phyloP scores from a whole-genome alignment of 2,329 filamentous ascomycete genomes.

The Cladosporium sp. region DNA sequence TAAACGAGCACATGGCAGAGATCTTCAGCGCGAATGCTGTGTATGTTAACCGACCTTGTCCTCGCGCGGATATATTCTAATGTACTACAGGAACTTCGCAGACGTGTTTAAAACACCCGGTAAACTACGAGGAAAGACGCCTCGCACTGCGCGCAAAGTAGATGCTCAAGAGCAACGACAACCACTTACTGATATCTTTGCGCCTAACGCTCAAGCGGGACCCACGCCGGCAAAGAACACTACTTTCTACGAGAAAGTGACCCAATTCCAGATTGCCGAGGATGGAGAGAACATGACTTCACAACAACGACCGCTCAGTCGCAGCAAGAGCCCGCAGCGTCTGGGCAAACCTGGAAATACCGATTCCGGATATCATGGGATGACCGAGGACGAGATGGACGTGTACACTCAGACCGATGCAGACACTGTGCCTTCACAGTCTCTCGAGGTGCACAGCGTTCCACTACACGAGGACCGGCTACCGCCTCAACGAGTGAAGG shows the following conservation, averaged over 20 bases:
- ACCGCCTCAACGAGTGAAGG: constrained; percentile 28
- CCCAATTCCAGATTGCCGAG: constrained; percentile 58
- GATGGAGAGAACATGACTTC: constrained; percentile 41
- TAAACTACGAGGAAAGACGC: constrained; percentile 77
- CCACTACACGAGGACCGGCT: constrained; percentile 23
- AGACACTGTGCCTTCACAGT: constrained; percentile 8
- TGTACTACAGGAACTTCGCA: constrained; percentile 68
- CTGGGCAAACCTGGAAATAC: constrained; percentile 35
- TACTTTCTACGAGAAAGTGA: constrained; percentile 49
- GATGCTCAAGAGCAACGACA: constrained; percentile 53
- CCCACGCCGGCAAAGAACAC: constrained; percentile 53
- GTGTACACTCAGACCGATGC: constrained; percentile 20
- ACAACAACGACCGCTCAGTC: constrained; percentile 23
- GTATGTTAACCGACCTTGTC: constrained; percentile 52
- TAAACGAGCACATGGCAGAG: constrained; percentile 97
- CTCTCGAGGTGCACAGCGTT: constrained; percentile 15
- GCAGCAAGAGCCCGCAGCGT: constrained; percentile 31
- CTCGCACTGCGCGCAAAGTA: constrained; percentile 63
- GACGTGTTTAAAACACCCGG: constrained; percentile 96
- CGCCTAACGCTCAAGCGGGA: constrained; percentile 39
- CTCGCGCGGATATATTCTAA: constrained; percentile 23
- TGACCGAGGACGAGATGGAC: constrained; percentile 52
- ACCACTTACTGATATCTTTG: constrained; percentile 48
- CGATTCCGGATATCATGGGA: constrained; percentile 66
- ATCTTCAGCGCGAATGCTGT: constrained; percentile 83